Percentiles rank a stretch among this genome's conserved stretches.
phyloP scores from a whole-genome alignment of 768 basidiomycete genomes.

The Heimioporus sp. region DNA sequence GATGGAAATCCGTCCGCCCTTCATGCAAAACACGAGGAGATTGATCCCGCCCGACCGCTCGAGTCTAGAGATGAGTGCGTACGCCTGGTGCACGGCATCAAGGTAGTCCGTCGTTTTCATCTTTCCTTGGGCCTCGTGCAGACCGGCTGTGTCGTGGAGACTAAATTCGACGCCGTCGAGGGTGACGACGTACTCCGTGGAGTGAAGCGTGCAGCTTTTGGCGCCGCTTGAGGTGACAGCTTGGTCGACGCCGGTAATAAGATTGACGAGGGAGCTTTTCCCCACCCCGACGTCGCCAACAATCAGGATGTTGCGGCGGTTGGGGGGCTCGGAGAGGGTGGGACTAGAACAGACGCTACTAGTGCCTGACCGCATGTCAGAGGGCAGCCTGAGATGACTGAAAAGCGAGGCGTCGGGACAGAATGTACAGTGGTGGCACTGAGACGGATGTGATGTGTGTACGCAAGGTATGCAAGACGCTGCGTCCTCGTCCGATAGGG shows the following conservation, averaged over 20 bases:
- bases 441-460: neutral
- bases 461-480: neutral
- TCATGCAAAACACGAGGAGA: conserved; percentile 32
- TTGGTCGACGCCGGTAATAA: conserved; percentile 26
- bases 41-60: conserved; percentile 24
- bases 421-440: neutral
- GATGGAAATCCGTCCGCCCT: conserved; percentile 23
- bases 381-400: neutral
- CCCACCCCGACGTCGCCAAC: conserved; percentile 29
- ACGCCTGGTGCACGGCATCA: conserved; percentile 27
- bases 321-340: conserved; percentile 3
- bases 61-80: conserved; percentile 34
- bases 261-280: conserved; percentile 44
- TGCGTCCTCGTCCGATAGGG: neutral
- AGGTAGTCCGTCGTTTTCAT: conserved; percentile 24
- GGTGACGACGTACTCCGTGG: conserved; percentile 17
- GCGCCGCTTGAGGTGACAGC: conserved; percentile 32
- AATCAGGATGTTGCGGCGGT: conserved; percentile 26
- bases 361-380: conserved; percentile 8
- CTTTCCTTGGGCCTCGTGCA: conserved; percentile 25
- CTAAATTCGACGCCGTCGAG: conserved; percentile 18
- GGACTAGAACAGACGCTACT: conserved; percentile 13
- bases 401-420: neutral
- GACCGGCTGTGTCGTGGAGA: conserved; percentile 27
- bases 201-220: conserved; percentile 36